Conservation (phyloP, 352 stramenopile species). For the Globisporangium ultimum region DNA sequence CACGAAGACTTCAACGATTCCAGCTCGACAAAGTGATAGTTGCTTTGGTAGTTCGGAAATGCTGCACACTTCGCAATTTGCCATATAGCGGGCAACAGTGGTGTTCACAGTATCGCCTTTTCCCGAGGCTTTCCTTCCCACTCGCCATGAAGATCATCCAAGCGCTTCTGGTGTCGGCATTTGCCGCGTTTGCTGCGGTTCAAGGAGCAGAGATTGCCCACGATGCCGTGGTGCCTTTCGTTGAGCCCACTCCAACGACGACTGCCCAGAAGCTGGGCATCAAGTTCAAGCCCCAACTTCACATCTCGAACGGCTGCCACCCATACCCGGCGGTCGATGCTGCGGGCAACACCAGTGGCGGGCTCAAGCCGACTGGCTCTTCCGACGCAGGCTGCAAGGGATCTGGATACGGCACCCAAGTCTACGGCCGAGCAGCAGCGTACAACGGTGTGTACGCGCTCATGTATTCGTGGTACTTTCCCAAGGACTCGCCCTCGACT, state of each 20-base stretch:
- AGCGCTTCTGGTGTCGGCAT: conserved; percentile 12
- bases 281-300: conserved; percentile 28
- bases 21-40: too few relatives aligned
- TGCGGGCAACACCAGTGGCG: conserved; percentile 21
- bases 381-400: conserved; percentile 24
- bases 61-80: too few relatives aligned
- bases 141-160: not conserved
- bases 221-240: conserved; percentile 23
- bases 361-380: conserved; percentile 28
- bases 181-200: conserved; percentile 5
- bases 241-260: conserved; percentile 17
- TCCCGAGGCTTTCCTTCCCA: too few relatives aligned
- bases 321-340: conserved; percentile 33
- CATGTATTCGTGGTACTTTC: conserved; percentile 43
- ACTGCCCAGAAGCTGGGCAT: conserved; percentile 18
- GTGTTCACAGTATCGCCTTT: too few relatives aligned
- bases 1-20: too few relatives aligned
- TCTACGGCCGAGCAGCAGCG: conserved; percentile 17
- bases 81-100: too few relatives aligned
- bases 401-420: conserved; percentile 22
- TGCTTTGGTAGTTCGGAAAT: too few relatives aligned
- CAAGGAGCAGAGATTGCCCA: conserved; percentile 19
- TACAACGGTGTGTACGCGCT: conserved; percentile 21
- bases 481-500: conserved; percentile 29
- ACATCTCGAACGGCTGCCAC: conserved; percentile 33